Percentiles rank a stretch among this genome's conserved stretches.
Conservation (phyloP, 768 basidiomycete species). For the Rhodotorula diobovata region DNA sequence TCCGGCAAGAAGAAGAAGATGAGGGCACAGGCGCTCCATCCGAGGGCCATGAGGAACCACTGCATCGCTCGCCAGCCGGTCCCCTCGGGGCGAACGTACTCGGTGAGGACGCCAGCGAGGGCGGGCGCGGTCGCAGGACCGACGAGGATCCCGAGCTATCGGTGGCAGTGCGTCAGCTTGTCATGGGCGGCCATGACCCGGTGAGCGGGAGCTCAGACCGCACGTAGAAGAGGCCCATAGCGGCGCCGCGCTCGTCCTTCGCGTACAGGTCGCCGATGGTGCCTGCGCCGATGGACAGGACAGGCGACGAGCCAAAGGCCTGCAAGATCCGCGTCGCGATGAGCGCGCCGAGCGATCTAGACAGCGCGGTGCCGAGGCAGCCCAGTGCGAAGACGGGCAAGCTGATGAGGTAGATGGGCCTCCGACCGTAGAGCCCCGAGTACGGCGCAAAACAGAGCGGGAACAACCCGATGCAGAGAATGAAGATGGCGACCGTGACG, state of each 20-base stretch:
- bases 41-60: slow-evolving; percentile 36
- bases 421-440: slow-evolving; percentile 13
- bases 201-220: too few species aligned
- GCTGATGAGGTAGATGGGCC: slow-evolving; percentile 16
- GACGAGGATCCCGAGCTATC: slow-evolving; percentile 19
- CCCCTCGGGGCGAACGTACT: slow-evolving; percentile 26
- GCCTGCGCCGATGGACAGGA: slow-evolving; percentile 23
- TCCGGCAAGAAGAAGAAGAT: slow-evolving; percentile 33
- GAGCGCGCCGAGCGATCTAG: slow-evolving; percentile 1
- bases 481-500: slow-evolving; percentile 12
- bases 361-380: slow-evolving; percentile 15
- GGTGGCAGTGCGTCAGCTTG: not conserved
- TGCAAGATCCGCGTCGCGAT: slow-evolving; percentile 28
- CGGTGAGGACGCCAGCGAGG: slow-evolving; percentile 21
- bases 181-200: too few species aligned
- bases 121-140: slow-evolving; percentile 9
- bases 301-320: slow-evolving; percentile 8
- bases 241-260: not conserved
- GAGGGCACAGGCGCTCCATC: slow-evolving; percentile 20
- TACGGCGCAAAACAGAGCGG: slow-evolving; percentile 14
- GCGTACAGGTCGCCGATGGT: slow-evolving; percentile 28
- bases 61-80: slow-evolving; percentile 41
- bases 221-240: slow-evolving; percentile 11
- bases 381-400: slow-evolving; percentile 25
- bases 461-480: slow-evolving; percentile 13